Evolutionary conservation across 495 filamentous ascomycete species (phyloP), one percentile per base, ranked within the genome.

Genomic region (Aspergillus bertholletiae): DNA sequence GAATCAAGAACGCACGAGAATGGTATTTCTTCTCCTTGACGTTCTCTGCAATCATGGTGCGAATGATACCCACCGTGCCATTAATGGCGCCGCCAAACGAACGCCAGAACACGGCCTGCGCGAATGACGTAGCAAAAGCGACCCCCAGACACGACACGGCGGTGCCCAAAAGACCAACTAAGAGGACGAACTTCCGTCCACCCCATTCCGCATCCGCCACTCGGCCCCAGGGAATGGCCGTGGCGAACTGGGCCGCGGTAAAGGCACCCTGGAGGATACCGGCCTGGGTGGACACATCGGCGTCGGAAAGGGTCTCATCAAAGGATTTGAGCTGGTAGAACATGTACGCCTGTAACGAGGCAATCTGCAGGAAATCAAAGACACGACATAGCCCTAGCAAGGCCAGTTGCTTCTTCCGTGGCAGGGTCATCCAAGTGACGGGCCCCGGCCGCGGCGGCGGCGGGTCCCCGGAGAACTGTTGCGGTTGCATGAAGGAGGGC

Each of bases 171-270:
- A 94, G 67, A 12, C 89, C 90, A 47, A 93, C 83, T 54, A 94
- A 64, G 59, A 96, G 72, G 35, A 92, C 88, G 27, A 83, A 86
- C 66, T 90, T 91, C 21, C 90, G 80, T 11, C 90, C 90, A 39
- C 83, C 80, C 66, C 76, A 76, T 47, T 82, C 79, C 3, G 83
- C 83, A 69, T 94, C 89, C 2, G 89, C 87, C 24, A 87, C 71
- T 1, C 87, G 79, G 5, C 90, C 90, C 90, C 90, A 94, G 21
- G 89, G 64, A 67, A 95, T 89, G n/a, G 88, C 88, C 1, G 90
- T 93, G 23, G 89, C 75, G 67, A 91, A 91, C 72, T 96, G 90
- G 7, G 88, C 87, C 6, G 85, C 87, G 0, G 89, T 89, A 64
- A 94, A 96, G 55, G 83, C 83, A 30, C 86, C 88, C 57, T 89